phyloP scores from a whole-genome alignment of 495 filamentous ascomycete species.

The Tuber microsphaerosporum region DNA sequence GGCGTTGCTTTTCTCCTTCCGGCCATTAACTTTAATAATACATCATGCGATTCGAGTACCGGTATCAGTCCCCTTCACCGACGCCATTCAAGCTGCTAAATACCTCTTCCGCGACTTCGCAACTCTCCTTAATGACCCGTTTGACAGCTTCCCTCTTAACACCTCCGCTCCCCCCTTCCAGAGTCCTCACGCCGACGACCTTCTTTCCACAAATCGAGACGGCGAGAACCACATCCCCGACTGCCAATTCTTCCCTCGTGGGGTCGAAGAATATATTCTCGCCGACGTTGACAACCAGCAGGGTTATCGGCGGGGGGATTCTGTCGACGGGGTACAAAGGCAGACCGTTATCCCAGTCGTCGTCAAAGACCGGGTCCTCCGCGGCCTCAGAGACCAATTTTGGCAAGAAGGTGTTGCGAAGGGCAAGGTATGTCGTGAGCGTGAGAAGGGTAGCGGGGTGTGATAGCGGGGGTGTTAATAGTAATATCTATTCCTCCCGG shows the following conservation, averaged over 20 bases:
- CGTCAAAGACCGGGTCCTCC: constrained; percentile 96
- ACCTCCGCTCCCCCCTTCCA: constrained; percentile 36
- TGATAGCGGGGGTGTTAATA: constrained; percentile 82
- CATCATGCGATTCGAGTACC: not conserved
- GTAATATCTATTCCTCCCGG: constrained; percentile 59
- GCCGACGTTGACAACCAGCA: constrained; percentile 80
- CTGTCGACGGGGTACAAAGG: constrained; percentile 61
- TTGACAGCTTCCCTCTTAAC: constrained; percentile 32
- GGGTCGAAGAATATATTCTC: constrained; percentile 93
- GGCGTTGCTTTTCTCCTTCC: not conserved
- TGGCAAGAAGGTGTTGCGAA: constrained; percentile 78
- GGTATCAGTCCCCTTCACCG: constrained; percentile 44
- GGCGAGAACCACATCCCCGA: constrained; percentile 80
- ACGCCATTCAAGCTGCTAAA: constrained; percentile 65
- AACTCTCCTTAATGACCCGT: constrained; percentile 36
- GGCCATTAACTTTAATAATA: not conserved
- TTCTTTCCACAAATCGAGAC: constrained; percentile 54
- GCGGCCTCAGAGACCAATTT: constrained; percentile 73
- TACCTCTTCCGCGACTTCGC: constrained; percentile 52
- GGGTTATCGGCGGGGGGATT: constrained; percentile 62
- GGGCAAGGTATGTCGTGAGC: constrained; percentile 89
- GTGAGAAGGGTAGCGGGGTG: constrained; percentile 90
- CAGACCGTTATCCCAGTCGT: constrained; percentile 83
- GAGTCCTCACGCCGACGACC: constrained; percentile 37
- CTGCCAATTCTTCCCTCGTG: constrained; percentile 76